Evolutionary conservation across 2,329 filamentous ascomycete genomes (phyloP).

Genomic region (Xylariaceae sp.): DNA sequence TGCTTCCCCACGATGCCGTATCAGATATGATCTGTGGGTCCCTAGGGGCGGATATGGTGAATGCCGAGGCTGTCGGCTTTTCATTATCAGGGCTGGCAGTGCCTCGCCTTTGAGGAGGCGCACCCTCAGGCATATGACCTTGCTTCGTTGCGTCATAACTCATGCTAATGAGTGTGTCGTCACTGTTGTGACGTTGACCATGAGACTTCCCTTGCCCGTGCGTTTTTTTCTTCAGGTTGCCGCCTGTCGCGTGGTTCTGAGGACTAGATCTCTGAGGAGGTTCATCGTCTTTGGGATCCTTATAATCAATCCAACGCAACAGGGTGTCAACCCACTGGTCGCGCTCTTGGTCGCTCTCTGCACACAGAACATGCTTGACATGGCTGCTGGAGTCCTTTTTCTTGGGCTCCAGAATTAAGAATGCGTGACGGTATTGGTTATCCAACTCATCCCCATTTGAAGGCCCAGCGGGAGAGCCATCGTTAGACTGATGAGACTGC

Average conservation of each 20-base stretch:
- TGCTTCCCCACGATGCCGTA: conserved; percentile 81
- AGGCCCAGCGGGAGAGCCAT: conserved; percentile 56
- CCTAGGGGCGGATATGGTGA: conserved; percentile 76
- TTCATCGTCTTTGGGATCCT: conserved; percentile 57
- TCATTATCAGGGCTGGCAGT: conserved; percentile 29
- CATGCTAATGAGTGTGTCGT: conserved; percentile 52
- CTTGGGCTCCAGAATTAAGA: conserved; percentile 91
- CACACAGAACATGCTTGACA: conserved; percentile 90
- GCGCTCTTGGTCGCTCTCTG: conserved; percentile 87
- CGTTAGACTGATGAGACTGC: conserved; percentile 66
- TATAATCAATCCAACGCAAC: conserved; percentile 80
- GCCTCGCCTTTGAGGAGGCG: conserved; percentile 32
- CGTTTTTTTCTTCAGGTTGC: conserved; percentile 42
- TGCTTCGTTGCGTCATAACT: conserved; percentile 55
- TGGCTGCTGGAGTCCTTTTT: conserved; percentile 86
- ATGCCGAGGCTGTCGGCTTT: conserved; percentile 36
- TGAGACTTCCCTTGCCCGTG: conserved; percentile 32
- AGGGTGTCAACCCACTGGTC: conserved; percentile 92
- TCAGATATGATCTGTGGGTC: conserved; percentile 84
- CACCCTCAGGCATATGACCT: conserved; percentile 46
- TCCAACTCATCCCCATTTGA: conserved; percentile 69
- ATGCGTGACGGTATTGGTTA: conserved; percentile 94
- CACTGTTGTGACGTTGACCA: conserved; percentile 32
- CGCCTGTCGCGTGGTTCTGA: conserved; percentile 34
- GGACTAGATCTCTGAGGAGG: conserved; percentile 31